phyloP scores from a whole-genome alignment of 768 basidiomycete genomes.

The Russula griseocarnosa region DNA sequence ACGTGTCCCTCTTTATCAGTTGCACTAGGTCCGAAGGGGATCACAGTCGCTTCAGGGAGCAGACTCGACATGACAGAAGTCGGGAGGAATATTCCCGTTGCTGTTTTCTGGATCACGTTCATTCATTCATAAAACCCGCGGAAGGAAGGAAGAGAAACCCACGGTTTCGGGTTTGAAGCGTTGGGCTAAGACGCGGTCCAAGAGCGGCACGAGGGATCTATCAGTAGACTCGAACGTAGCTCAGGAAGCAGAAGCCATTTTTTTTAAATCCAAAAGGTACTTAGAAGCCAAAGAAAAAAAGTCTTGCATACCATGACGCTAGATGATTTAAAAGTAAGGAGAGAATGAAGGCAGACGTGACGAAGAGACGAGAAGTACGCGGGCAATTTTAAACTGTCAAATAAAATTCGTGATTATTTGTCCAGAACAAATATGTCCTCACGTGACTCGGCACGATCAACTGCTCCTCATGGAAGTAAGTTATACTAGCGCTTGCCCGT shows the following conservation, averaged over 20 bases:
- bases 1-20: slow-evolving; percentile 79
- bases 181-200: slow-evolving; percentile 97
- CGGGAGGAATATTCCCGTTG: slow-evolving; percentile 93
- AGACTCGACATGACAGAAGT: slow-evolving; percentile 78
- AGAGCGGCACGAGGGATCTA: slow-evolving; percentile 81
- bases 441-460: background rate
- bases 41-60: slow-evolving; percentile 95
- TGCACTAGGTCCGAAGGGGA: slow-evolving; percentile 94
- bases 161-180: slow-evolving; percentile 96
- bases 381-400: background rate
- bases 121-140: background rate
- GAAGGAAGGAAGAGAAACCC: slow-evolving; percentile 35
- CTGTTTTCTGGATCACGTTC: slow-evolving; percentile 74
- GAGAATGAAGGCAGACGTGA: background rate
- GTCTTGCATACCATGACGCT: background rate
- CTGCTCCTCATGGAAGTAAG: no score
- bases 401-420: slow-evolving; percentile 5
- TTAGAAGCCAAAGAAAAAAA: background rate
- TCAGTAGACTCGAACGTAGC: slow-evolving; percentile 97
- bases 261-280: background rate
- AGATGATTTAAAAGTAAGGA: background rate
- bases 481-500: no score
- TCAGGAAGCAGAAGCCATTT: slow-evolving; percentile 51
- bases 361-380: background rate
- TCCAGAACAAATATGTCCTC: background rate